Percentiles rank a stretch among this genome's conserved stretches.
Conservation (phyloP, 768 basidiomycete species). For the Kwoniella botswanensis region DNA sequence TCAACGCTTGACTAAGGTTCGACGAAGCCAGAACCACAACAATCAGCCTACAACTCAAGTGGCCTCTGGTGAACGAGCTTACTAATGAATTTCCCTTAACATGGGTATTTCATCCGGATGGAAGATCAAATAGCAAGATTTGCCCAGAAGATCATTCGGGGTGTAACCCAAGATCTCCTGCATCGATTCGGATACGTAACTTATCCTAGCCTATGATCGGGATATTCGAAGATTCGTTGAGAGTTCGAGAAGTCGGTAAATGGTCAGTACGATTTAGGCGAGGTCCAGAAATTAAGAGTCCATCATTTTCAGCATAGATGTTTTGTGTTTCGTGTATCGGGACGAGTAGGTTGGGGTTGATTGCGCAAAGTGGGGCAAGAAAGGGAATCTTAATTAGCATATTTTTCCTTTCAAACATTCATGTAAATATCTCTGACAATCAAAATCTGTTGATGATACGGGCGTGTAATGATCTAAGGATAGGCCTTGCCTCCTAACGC, state of each 20-base stretch:
- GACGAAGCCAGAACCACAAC: not conserved
- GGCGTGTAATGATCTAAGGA: too few species aligned
- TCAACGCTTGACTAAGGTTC: constrained; percentile 31
- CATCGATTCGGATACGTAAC: constrained; percentile 47
- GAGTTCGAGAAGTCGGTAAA: too few species aligned
- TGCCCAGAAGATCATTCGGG: constrained; percentile 38
- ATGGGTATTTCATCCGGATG: constrained; percentile 48
- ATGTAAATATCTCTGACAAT: too few species aligned
- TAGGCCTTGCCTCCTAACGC: too few species aligned
- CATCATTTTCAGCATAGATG: not conserved
- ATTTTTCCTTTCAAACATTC: not conserved
- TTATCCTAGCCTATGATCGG: constrained; percentile 23
- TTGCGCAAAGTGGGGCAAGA: not conserved
- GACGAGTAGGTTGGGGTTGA: not conserved
- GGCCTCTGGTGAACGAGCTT: constrained; percentile 6
- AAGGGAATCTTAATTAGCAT: not conserved
- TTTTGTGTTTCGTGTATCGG: not conserved
- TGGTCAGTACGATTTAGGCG: not conserved
- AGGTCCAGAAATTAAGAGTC: not conserved
- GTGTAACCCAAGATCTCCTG: constrained; percentile 47
- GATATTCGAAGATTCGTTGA: not conserved
- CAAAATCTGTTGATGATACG: too few species aligned
- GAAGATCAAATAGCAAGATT: constrained; percentile 34
- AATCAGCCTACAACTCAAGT: not conserved
- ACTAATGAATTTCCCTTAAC: constrained; percentile 44